Evolutionary conservation across 257 asterid genomes (phyloP).

Genomic region (Solanum verrucosum): DNA sequence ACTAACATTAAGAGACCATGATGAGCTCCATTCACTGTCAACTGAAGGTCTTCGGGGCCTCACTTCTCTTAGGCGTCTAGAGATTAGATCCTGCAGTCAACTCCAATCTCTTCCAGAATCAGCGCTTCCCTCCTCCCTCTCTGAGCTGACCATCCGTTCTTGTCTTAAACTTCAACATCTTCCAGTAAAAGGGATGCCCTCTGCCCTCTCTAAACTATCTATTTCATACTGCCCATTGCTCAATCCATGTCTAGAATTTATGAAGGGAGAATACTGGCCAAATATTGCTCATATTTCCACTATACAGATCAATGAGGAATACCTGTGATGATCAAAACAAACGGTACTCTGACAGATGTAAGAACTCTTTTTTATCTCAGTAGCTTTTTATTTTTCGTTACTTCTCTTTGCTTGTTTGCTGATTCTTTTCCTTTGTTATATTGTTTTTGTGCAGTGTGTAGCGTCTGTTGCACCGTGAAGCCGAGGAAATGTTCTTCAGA

Average conservation of each 20-base stretch:
- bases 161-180: background rate
- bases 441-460: no score
- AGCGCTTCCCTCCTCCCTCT: background rate
- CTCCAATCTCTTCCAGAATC: background rate
- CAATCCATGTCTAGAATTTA: background rate
- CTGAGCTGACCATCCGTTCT: rapidly evolving
- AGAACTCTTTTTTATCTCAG: no score
- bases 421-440: no score
- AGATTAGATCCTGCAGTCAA: rapidly evolving
- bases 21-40: background rate
- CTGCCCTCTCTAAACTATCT: background rate
- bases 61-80: background rate
- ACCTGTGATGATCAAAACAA: background rate
- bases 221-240: background rate
- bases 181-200: background rate
- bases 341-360: background rate
- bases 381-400: background rate
- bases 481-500: no score
- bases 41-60: background rate
- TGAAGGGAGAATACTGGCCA: background rate
- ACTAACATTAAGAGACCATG: rapidly evolving
- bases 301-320: rapidly evolving
- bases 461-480: no score
- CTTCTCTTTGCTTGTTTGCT: no score
- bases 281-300: background rate